Evolutionary conservation across 2,329 filamentous ascomycete species (phyloP).

Genomic region (Aspergillus cejpii): DNA sequence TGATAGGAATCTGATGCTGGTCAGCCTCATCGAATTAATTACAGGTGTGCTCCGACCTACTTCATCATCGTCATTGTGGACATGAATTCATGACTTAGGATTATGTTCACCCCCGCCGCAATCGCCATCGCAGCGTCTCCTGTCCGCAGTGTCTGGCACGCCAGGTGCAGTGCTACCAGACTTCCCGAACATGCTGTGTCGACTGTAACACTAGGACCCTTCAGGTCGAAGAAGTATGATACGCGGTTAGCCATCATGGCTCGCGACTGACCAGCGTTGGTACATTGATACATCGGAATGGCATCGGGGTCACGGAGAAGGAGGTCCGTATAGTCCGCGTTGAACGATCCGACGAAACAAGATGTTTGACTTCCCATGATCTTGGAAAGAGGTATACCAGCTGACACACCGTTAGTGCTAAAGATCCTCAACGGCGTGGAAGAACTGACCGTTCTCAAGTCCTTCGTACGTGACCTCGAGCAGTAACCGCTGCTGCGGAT

Average conservation of each 20-base stretch:
- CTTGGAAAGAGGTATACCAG: conserved; percentile 23
- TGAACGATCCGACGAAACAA: conserved; percentile 26
- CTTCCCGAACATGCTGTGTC: conserved; percentile 33
- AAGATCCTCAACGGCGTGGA: no score
- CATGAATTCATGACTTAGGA: conserved; percentile 26
- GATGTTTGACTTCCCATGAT: conserved; percentile 24
- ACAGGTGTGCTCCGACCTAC: not conserved
- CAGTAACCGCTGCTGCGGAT: conserved; percentile 27
- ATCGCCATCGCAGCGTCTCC: conserved; percentile 21
- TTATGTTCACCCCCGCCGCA: conserved; percentile 22
- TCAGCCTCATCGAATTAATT: not conserved
- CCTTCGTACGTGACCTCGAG: conserved; percentile 28
- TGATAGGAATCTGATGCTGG: conserved; percentile 19
- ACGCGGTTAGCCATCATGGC: conserved; percentile 27
- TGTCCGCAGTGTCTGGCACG: conserved; percentile 23
- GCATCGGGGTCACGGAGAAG: conserved; percentile 26
- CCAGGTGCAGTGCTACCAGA: conserved; percentile 30
- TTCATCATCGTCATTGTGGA: conserved; percentile 18
- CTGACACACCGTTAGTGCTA: conserved; percentile 9
- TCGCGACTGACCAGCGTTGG: conserved; percentile 23
- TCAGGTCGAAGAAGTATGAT: conserved; percentile 31
- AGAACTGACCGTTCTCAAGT: conserved; percentile 24
- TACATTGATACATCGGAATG: conserved; percentile 23
- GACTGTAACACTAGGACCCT: conserved; percentile 29
- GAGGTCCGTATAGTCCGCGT: conserved; percentile 28